Evolutionary conservation across 202 grass and related monocot genomes (phyloP).

Genomic region (Setaria italica): DNA sequence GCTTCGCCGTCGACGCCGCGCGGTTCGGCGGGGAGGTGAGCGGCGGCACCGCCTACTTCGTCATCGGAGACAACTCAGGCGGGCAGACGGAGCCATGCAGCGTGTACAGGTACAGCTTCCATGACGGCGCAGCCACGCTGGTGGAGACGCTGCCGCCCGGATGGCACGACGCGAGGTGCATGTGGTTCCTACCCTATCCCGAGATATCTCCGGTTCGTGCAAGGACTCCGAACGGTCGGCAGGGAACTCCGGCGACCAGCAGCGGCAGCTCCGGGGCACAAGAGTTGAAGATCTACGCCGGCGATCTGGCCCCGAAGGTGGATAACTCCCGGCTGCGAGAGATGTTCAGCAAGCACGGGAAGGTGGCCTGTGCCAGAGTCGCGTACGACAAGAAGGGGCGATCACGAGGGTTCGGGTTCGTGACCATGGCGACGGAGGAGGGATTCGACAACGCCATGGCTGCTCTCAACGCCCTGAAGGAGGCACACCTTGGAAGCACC

Average conservation of each 20-base stretch:
- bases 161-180: conserved; percentile 8
- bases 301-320: background rate
- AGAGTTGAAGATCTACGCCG: no score
- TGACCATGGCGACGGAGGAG: conserved; percentile 5
- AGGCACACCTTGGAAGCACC: no score
- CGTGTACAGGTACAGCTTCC: conserved; percentile 3
- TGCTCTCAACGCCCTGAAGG: background rate
- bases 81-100: background rate
- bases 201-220: background rate
- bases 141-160: background rate
- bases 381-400: background rate
- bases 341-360: background rate
- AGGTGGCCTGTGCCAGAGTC: background rate
- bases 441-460: conserved; percentile 3
- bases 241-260: no score
- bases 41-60: background rate
- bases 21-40: background rate
- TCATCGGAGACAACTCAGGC: background rate
- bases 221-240: no score
- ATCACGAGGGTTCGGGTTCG: background rate
- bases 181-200: background rate
- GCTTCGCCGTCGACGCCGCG: background rate
- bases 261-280: no score
- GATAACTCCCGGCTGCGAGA: background rate
- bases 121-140: background rate